These are phyloP conservation scores for Ajuga chamaepitys DNA, from an alignment of 257 asterid species.

Conservation along the genomic window DNA sequence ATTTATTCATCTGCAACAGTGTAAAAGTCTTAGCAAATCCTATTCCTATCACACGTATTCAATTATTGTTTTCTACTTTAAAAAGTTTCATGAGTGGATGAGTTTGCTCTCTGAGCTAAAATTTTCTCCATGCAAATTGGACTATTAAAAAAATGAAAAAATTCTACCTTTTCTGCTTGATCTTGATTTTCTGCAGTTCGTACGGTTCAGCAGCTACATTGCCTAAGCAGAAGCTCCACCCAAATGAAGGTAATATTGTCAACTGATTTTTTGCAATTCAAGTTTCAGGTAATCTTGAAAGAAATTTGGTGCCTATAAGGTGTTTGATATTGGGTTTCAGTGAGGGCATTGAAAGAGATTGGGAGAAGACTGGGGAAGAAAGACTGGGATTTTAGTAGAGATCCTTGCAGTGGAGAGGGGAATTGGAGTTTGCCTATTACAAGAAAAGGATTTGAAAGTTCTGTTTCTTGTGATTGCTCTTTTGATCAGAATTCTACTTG, in stretches of 20 bases:
- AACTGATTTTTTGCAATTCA: neutral
- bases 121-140: constrained; percentile 20
- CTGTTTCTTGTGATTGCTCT: constrained; percentile 65
- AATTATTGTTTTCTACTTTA: neutral
- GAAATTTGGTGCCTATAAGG: neutral
- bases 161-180: constrained; percentile 11
- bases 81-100: neutral
- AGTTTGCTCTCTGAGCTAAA: neutral
- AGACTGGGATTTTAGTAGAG: constrained; percentile 74
- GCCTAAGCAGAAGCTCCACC: constrained; percentile 34
- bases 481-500: constrained; percentile 51
- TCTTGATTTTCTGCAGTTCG: constrained; percentile 26
- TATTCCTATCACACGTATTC: neutral
- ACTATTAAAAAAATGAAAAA: neutral
- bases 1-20: neutral
- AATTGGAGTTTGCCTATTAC: constrained; percentile 61
- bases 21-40: neutral
- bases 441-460: constrained; percentile 58
- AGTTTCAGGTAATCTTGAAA: constrained; percentile 5
- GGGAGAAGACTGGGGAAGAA: constrained; percentile 54
- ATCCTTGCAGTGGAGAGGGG: constrained; percentile 71
- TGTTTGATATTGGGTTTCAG: constrained; percentile 27
- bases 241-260: constrained; percentile 54
- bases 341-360: constrained; percentile 54
- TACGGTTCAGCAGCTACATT: constrained; percentile 28